phyloP scores from a whole-genome alignment of 1,139 yeast genomes.

The Candida frijolesensis region DNA sequence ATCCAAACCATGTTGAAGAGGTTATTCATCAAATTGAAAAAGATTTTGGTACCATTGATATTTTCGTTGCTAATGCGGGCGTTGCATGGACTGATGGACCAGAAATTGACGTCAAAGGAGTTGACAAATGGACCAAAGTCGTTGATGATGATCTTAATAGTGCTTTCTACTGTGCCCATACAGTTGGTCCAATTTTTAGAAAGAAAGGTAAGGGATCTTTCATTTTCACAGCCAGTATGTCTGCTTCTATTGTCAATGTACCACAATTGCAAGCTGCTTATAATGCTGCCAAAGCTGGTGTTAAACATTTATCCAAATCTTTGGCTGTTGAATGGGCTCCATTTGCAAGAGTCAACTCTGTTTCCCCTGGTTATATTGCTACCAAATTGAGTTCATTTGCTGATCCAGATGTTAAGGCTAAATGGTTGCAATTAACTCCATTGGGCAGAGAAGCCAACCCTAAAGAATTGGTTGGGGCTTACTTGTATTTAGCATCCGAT shows the following conservation, averaged over 20 bases:
- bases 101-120: conserved; percentile 41
- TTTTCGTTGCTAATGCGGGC: conserved; percentile 61
- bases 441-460: conserved; percentile 54
- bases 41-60: conserved; percentile 47
- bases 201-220: conserved; percentile 37
- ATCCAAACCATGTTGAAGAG: conserved; percentile 36
- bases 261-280: conserved; percentile 66
- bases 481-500: conserved; percentile 48
- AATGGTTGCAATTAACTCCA: conserved; percentile 49
- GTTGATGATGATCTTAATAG: conserved; percentile 52
- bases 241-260: conserved; percentile 63
- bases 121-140: conserved; percentile 50
- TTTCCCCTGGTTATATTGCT: conserved; percentile 58
- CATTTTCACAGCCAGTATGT: conserved; percentile 31
- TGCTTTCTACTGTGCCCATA: conserved; percentile 47
- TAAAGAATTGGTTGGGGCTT: conserved; percentile 59
- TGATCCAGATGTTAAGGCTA: conserved; percentile 31
- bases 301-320: conserved; percentile 49
- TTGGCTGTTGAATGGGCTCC: conserved; percentile 56
- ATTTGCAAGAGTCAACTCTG: conserved; percentile 53
- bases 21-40: conserved; percentile 34
- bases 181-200: conserved; percentile 47
- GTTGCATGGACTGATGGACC: conserved; percentile 41
- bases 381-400: conserved; percentile 52
- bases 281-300: conserved; percentile 58